Base-by-base conservation (phyloP, 768 basidiomycete genomes). In the Leccinum disarticulatum region DNA sequence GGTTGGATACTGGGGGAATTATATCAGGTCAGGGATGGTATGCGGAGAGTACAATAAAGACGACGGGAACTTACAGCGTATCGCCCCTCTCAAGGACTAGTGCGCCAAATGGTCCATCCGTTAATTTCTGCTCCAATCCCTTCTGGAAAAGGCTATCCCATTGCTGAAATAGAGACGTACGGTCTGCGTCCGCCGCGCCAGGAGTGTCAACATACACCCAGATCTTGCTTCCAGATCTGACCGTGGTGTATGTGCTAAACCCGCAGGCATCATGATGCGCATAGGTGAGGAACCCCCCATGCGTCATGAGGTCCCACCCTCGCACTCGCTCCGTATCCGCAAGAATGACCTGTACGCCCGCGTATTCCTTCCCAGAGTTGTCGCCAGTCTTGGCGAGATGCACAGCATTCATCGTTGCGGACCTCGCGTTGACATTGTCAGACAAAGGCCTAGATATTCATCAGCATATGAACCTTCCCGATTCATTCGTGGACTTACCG, bases 221-320 rank as follows among this genome's bases (percentile, higher is more conserved):
- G 2, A 58, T 27, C 30, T 58, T 58, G 17, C 15, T 0, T 10
- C 35, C 6, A 3, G 35, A 7, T 49, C 48, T 25, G 3, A 49
- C 6, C 2, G 2, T 27, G 13, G 36, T 10, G 6, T 48, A 62
- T 1, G 57, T 58, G 4, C 15, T 2, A 5, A 53, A 7, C 0
- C 62, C 31, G 4, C 25, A 7, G 0, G 52, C 48, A 9, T 63
- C 55, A 2, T 60, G 36, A 15, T 63, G 61, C 0, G 48, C 52
- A 19, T 59, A 60, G 1, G 47, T 62, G 1, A 60, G 4, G 15
- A 59, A 59, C 0, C 46, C 55, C 1, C 43, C 36, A 17, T 59
- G 57, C 1, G 51, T 59, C 27, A 62, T 28, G 7, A 62, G 17
- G 10, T 58, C 54, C 61, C 54, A 62, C 0, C 58, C 61, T 1